Base-by-base conservation (phyloP, 2,329 filamentous ascomycete genomes). In the Fusarium redolens region DNA sequence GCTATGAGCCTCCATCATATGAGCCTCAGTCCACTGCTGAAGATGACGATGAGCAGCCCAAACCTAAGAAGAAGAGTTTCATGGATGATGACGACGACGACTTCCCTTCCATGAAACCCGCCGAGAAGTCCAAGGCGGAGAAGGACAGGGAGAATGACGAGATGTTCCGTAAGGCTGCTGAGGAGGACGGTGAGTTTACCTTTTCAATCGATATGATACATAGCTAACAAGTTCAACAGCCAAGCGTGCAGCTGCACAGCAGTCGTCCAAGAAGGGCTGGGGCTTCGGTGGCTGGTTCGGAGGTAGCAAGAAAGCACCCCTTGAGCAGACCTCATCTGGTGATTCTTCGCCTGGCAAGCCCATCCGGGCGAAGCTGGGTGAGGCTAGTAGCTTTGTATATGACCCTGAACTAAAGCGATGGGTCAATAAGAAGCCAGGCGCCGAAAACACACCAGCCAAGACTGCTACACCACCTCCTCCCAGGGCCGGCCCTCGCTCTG, bases 321-420 rank as follows among this genome's bases (percentile, higher is more conserved):
- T 54, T 15, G 75, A 80, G 8, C 66, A 75, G 22, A 69, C 61
- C 13, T 66, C 75, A 22, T 77, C 79, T 31, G 79, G 83, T n/a
- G 83, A 82, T 31, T 76, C 83, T 12, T 80, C 82, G n/a, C 81
- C 85, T 8, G 87, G 86, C 79, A 92, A 92, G 78, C 85, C 95
- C n/a, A 93, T 98, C 81, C 91, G 90, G 76, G 96, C 97, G 70
- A 99, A 99, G 79, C 89, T 99, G 13, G 97, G 96, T 69, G 97
- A 99, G 82, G 91, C 96, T 79, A 97, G 91, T 81, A 94, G 91
- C 50, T 98, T 99, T 82, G 92, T 96, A 75, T 99, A 96, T 78
- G 96, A 99, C 79, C 93, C 95, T 5, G 93, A 98, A n/a, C 88
- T 97, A 58, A 97, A 97, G 85, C 95, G 96, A 80, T 99, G 97